A percentile compares a stretch with the other conserved stretches of the same genome.
Evolutionary conservation across 257 asterid genomes (phyloP).

Genomic region (Lycium ferocissimum): DNA sequence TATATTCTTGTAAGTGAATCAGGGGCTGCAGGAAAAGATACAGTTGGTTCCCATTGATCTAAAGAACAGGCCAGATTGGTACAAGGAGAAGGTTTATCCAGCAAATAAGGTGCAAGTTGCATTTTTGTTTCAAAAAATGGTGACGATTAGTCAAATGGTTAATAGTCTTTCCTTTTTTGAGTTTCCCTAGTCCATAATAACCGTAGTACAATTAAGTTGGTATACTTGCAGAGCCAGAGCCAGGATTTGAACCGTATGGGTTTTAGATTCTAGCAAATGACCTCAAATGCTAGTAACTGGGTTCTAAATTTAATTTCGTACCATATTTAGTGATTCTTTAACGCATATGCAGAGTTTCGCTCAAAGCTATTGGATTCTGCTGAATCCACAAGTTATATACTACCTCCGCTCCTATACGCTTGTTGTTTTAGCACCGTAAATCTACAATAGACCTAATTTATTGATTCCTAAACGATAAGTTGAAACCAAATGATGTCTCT

Average conservation of each 20-base stretch:
- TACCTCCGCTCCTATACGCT: neutral
- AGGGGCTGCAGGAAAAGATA: conserved; percentile 81
- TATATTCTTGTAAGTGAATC: conserved; percentile 35
- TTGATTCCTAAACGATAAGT: neutral
- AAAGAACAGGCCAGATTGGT: conserved; percentile 85
- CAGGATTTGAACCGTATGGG: too few species aligned
- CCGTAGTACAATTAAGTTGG: neutral
- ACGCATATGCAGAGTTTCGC: too few species aligned
- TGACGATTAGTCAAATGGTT: neutral
- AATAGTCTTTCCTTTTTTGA: neutral
- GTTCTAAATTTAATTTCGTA: too few species aligned
- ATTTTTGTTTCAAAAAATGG: neutral
- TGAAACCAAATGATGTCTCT: conserved; percentile 5
- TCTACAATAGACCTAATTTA: neutral
- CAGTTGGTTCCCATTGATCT: conserved; percentile 80
- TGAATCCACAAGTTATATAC: too few species aligned
- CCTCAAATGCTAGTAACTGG: too few species aligned
- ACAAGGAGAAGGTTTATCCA: conserved; percentile 87
- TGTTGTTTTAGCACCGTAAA: neutral
- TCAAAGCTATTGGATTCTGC: too few species aligned
- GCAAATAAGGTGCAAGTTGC: conserved; percentile 65
- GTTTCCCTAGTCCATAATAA: neutral
- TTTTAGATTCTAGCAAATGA: too few species aligned
- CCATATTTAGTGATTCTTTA: too few species aligned
- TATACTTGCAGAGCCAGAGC: neutral